phyloP scores from a whole-genome alignment of 2,329 filamentous ascomycete species.

The Fusarium avenaceum region DNA sequence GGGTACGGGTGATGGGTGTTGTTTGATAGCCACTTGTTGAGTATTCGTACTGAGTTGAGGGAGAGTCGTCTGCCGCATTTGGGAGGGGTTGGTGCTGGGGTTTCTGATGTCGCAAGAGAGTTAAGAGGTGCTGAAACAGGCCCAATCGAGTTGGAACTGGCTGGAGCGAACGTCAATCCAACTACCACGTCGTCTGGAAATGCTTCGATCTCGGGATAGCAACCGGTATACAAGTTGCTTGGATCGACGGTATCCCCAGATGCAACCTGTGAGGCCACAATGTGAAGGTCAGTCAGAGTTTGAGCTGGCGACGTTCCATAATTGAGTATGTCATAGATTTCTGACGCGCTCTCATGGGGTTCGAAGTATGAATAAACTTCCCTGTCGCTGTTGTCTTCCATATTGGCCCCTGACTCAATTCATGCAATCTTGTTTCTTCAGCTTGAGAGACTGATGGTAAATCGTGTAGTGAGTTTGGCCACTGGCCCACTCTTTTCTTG shows the following conservation, averaged over 20 bases:
- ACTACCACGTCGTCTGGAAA: background rate
- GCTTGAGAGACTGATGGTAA: background rate
- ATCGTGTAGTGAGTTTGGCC: background rate
- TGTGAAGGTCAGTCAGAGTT: background rate
- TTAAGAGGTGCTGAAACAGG: background rate
- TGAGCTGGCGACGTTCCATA: background rate
- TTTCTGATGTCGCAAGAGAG: background rate
- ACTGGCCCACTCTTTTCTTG: conserved; percentile 28
- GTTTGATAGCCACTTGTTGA: conserved; percentile 73
- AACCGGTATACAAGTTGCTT: background rate
- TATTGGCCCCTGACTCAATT: fast-evolving
- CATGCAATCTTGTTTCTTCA: background rate
- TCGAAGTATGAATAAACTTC: too few species aligned
- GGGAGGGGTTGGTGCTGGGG: background rate
- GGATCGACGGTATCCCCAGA: background rate
- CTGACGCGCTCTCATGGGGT: too few species aligned
- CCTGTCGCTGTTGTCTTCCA: background rate
- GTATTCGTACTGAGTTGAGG: conserved; percentile 24
- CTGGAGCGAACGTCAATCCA: background rate
- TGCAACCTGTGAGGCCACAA: background rate
- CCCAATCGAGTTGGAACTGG: too few species aligned
- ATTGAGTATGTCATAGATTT: background rate
- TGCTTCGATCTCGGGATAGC: background rate
- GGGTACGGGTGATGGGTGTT: conserved; percentile 86
- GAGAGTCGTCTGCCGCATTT: conserved; percentile 40